Evolutionary conservation across 176 grass and related monocot genomes (phyloP).

Genomic region (Avena sativa): DNA sequence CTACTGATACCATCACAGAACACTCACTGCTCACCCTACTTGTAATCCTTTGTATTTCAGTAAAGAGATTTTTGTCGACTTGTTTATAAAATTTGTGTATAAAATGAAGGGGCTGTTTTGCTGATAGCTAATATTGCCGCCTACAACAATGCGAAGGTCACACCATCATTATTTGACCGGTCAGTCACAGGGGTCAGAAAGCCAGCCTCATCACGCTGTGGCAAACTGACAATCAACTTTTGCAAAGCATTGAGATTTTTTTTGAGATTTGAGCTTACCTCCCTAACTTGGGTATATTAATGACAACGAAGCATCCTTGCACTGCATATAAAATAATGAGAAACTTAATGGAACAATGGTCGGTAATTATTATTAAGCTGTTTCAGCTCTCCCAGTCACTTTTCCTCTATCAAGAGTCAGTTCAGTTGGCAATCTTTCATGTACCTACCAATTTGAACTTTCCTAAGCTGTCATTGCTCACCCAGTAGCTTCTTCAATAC

Average conservation of each 20-base stretch:
- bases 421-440: background rate
- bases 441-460: background rate
- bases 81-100: background rate
- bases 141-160: background rate
- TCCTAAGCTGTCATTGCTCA: conserved; percentile 3
- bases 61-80: background rate
- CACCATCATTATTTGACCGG: background rate
- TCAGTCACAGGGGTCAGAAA: background rate
- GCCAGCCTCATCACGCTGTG: background rate
- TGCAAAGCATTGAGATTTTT: background rate
- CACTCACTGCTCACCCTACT: background rate
- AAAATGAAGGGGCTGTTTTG: background rate
- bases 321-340: background rate
- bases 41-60: background rate
- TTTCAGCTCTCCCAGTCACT: conserved; percentile 13
- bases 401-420: background rate
- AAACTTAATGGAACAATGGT: background rate
- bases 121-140: background rate
- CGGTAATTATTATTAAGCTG: background rate
- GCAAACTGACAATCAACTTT: background rate
- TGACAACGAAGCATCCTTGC: background rate
- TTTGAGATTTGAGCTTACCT: conserved; percentile 11
- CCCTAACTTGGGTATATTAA: background rate
- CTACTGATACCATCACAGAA: background rate
- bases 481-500: background rate